phyloP scores from a whole-genome alignment of 1,284 basidiomycete species.

The Fomitopsis schrenkii region DNA sequence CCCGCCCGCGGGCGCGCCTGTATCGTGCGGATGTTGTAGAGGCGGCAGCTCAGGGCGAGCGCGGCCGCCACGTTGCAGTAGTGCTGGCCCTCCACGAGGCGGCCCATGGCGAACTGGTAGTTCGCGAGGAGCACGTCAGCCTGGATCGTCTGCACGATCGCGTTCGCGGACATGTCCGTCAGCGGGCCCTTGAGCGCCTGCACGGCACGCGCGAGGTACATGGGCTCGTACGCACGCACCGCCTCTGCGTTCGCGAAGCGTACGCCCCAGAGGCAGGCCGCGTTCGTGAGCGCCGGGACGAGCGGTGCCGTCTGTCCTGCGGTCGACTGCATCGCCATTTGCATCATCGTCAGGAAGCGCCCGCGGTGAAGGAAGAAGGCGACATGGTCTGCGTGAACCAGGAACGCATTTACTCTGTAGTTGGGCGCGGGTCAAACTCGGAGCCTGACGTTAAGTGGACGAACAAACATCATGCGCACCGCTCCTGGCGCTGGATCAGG shows the following conservation, averaged over 20 bases:
- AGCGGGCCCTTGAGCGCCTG: conserved; percentile 25
- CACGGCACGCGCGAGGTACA: conserved; percentile 26
- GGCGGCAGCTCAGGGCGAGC: conserved; percentile 31
- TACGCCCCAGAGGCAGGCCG: conserved; percentile 28
- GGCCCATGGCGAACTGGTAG: conserved; percentile 38
- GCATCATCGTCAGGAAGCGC: conserved; percentile 14
- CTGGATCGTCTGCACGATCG: conserved; percentile 37
- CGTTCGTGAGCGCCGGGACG: conserved; percentile 24
- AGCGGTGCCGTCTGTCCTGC: conserved; percentile 13
- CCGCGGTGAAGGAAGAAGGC: conserved; percentile 32
- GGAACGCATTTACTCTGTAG: conserved; percentile 32
- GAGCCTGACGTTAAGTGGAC: background rate
- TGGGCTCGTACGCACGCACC: conserved; percentile 16
- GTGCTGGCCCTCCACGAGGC: conserved; percentile 39
- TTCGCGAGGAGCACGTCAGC: conserved; percentile 42
- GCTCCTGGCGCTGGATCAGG: conserved; percentile 16
- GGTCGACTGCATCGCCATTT: conserved; percentile 6
- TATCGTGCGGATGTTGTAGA: conserved; percentile 26
- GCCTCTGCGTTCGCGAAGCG: conserved; percentile 17
- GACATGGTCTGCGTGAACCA: conserved; percentile 28
- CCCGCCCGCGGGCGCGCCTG: conserved; percentile 7
- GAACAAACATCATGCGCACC: conserved; percentile 15
- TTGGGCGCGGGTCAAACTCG: background rate
- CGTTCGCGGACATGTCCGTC: conserved; percentile 28
- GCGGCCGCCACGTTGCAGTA: conserved; percentile 39